Evolutionary conservation across 2,329 filamentous ascomycete species (phyloP), one percentile per base, ranked within the genome.

Genomic region (Neopestalotiopsis sp.): DNA sequence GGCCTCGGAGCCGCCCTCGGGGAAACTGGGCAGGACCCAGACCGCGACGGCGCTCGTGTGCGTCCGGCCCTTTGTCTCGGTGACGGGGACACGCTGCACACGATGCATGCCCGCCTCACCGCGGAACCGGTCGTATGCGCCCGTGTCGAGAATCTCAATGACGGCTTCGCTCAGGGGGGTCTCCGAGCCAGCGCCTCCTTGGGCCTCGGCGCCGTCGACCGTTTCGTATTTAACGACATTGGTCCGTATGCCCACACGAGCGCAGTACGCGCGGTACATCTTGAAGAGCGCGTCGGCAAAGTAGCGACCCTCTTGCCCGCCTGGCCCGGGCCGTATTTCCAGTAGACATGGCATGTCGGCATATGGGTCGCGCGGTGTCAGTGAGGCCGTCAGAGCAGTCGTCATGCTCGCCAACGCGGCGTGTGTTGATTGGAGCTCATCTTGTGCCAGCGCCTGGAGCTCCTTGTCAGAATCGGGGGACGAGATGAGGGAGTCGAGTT

Each of bases 31-130:
- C 38, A 99, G 85, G 1, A 99, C 94, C 87, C 97, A 92, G 0
- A 99, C 93, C 5, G 93, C 94, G 3, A 94, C 95, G 13, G 95
- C 95, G 77, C 93, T 96, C 12, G 96, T 99, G 80, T 99, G 96
- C 17, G 94, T 96, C 34, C 96, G 90, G 1, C 96, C 96, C 78
- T 94, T 95, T 73, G 86, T 93, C 79, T 99, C 96, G 0, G 96
- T 99, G 12, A 91, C 91, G 1, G 96, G 96, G 3, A 99, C 91
- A 32, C 96, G 90, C 84, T 99, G 96, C 0, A 99, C 96, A 34
- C 96, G 90, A 79, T 99, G 96, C 73, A 99, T 96, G 40, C 96
- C 96, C 3, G 95, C 94, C 81, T 99, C 96, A 74, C 91, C 91
- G 70, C 95, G 89, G 75, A 99, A 89, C 1, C 89, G 77, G 70